Conservation (phyloP, 306 rosid species). For the Calophaca sinica region DNA sequence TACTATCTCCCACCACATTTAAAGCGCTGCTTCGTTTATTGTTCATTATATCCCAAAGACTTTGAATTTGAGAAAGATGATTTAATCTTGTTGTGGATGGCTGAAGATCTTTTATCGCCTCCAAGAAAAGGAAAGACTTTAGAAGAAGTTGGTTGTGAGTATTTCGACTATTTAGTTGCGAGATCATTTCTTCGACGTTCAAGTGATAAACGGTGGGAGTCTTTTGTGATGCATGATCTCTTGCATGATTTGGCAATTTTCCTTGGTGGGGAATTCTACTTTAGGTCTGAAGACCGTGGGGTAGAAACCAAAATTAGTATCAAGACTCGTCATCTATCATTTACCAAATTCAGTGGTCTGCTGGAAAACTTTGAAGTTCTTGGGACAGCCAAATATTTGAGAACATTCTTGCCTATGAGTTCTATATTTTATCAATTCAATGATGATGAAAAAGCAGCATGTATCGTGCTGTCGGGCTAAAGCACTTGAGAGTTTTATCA, state of each 20-base stretch:
- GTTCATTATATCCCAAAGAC: no score
- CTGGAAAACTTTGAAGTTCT: neutral
- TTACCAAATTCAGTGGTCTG: neutral
- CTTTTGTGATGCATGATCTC: slow-evolving; percentile 33
- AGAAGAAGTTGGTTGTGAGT: slow-evolving; percentile 35
- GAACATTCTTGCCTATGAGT: neutral
- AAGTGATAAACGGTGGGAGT: accelerated
- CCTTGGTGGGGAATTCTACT: slow-evolving; percentile 5
- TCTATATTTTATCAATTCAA: neutral
- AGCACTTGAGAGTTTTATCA: neutral
- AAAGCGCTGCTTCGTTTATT: no score
- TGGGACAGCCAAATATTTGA: neutral
- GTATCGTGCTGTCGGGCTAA: neutral
- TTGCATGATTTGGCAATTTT: no score
- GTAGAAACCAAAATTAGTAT: neutral
- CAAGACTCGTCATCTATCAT: slow-evolving; percentile 36
- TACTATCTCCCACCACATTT: neutral
- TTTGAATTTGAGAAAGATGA: no score
- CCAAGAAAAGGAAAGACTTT: neutral
- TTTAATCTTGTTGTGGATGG: neutral
- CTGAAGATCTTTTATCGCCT: slow-evolving; percentile 34
- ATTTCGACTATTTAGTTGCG: slow-evolving; percentile 31
- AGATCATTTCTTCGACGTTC: slow-evolving; percentile 39
- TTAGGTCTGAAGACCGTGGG: neutral
- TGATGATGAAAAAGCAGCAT: neutral